Evolutionary conservation across 1,284 basidiomycete genomes (phyloP), one percentile per base, ranked within the genome.

Genomic region (Fistulinella staudtii): DNA sequence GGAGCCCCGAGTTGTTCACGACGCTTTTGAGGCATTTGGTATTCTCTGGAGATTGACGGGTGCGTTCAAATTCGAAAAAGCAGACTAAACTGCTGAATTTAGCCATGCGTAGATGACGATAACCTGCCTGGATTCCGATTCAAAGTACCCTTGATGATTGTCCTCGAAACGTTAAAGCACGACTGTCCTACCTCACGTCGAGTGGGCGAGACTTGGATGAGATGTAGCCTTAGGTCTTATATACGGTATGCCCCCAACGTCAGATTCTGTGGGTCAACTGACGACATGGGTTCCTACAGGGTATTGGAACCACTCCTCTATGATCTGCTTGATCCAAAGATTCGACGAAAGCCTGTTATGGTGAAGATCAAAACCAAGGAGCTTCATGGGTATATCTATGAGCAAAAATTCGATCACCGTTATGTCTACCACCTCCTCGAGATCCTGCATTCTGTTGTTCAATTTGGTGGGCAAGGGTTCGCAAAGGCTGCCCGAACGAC

Each of bases 121-220:
- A 68, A 82, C 45, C 68, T 86, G 1, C 92, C 91, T 27, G 92
- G 92, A 0, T 85, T 89, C 57, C 75, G 77, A 23, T 82, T 95
- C 57, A 85, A 85, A 54, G 74, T 87, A 0, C 94, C 94, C 0
- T 77, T 98, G 76, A 84, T 93, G 72, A 79, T 86, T 38, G 80
- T 96, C 11, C 68, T 99, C 31, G 93, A 96, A 59, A 81, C 83
- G 0, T 67, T 98, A 29, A 85, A 83, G 56, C 82, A 75, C 41
- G 80, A 84, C 15, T 82, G 92, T 56, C 85, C 90, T 1, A 71
- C 71, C 45, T 65, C 87, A 14, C 81, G 85, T 23, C 77, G 91
- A 8, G 74, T 88, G 28, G 89, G 88, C 6, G 93, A 96, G 64
- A 93, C 92, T 0, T 97, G 93, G 93, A 92, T 97, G 86, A 79